Evolutionary conservation across 2,329 filamentous ascomycete genomes (phyloP).

Genomic region (Penicillium sp.): DNA sequence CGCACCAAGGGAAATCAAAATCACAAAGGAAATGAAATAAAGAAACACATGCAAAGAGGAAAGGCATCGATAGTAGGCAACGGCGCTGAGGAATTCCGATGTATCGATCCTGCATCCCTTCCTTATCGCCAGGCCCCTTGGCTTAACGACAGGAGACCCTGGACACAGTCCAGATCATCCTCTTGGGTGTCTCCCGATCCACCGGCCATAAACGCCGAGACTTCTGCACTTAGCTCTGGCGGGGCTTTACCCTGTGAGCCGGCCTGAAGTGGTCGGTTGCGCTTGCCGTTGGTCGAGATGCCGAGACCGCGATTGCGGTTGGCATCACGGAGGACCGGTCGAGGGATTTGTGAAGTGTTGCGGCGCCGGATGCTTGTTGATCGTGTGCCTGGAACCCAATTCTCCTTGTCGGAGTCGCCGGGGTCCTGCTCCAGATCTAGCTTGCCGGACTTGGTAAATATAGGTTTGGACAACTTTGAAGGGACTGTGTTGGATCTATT

Average conservation of each 20-base stretch:
- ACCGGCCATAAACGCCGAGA: conserved; percentile 72
- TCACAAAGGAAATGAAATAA: conserved; percentile 25
- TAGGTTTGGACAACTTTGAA: conserved; percentile 28
- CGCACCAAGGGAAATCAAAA: conserved; percentile 23
- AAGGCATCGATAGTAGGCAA: conserved; percentile 1
- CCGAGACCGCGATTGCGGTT: conserved; percentile 30
- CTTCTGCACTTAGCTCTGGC: conserved; percentile 58
- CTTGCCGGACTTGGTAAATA: conserved; percentile 31
- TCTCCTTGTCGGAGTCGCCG: conserved; percentile 92
- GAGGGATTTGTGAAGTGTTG: conserved; percentile 29
- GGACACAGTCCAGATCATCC: conserved; percentile 82
- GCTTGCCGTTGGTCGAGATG: conserved; percentile 27
- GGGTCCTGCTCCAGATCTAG: conserved; percentile 49
- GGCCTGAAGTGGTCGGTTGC: conserved; percentile 28
- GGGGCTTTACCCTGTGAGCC: conserved; percentile 39
- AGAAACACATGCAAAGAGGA: conserved; percentile 5
- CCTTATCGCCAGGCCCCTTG: conserved; percentile 82
- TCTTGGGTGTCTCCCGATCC: conserved; percentile 61
- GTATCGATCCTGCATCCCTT: conserved; percentile 3
- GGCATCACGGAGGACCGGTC: conserved; percentile 49
- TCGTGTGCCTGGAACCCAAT: conserved; percentile 63
- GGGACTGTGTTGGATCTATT: conserved; percentile 38
- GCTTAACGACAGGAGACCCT: conserved; percentile 82
- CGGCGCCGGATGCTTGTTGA: conserved; percentile 41
- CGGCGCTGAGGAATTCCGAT: conserved; percentile 4